Base-by-base conservation (phyloP, 2,329 filamentous ascomycete genomes). In the Thermoascus crustaceus region DNA sequence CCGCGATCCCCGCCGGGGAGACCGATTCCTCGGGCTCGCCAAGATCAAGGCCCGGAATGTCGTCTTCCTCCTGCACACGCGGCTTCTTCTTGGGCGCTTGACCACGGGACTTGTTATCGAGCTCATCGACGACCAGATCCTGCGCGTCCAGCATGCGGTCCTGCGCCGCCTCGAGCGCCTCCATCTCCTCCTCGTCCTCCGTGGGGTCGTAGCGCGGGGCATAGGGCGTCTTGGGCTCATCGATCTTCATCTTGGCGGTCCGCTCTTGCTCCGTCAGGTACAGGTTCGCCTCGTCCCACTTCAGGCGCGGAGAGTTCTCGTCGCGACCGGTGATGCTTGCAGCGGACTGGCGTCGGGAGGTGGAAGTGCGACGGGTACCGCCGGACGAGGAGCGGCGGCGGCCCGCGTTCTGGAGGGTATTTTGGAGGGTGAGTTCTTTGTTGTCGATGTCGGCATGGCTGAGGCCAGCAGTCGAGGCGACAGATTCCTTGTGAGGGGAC, bases 271-370 rank as follows among this genome's bases (percentile, higher is more conserved):
- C 91, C 5, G 91, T 91, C 35, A 98, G 75, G 65, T 95, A 98
- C 20, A 98, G 75, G 57, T 98, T 98, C 30, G 85, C 91, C 68
- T 98, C 91, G 61, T 98, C 91, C 91, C 91, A 98, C 67, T 95
- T 94, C 48, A 98, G 72, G 43, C 87, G 80, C 44, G 84, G 82
- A 39, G 75, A 80, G 38, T 70, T 72, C 32, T 78, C 73, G 33
- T 77, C 73, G 11, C 69, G 60, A 26, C 73, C 68, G 30, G 67
- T 61, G 21, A 68, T 66, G 41, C 66, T 58, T 35, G 61, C 64
- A 41, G 62, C 62, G 1, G 83, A 88, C 46, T 80, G 81, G 33
- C 85, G 80, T 37, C 86, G 82, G n/a, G 80, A 82, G 3, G 55
- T 44, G 6, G 76, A 72, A 19, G 73, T 73, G 4, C 77, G 76